Percentiles rank a stretch among this genome's conserved stretches.
Evolutionary conservation across 345 rosid species (phyloP).

Genomic region (Mangifera indica): DNA sequence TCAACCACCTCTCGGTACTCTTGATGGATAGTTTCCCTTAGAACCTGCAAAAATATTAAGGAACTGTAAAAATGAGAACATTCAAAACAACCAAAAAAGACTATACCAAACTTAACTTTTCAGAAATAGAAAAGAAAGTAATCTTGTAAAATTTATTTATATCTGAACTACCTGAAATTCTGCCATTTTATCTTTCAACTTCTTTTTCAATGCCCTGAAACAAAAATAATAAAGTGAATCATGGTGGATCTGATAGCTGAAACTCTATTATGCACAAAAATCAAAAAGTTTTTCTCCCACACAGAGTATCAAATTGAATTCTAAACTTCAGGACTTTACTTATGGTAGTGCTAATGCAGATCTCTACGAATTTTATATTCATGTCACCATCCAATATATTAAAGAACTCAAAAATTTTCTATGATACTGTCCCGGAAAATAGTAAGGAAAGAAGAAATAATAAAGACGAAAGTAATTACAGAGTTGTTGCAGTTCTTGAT

Average conservation of each 20-base stretch:
- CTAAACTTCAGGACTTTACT: neutral
- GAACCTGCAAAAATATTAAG: slow-evolving; percentile 44
- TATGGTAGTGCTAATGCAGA: neutral
- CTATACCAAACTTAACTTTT: neutral
- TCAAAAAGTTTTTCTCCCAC: neutral
- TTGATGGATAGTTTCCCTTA: slow-evolving; percentile 85
- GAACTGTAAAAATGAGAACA: neutral
- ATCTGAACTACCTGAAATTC: slow-evolving; percentile 71
- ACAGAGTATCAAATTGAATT: neutral
- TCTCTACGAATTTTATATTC: neutral
- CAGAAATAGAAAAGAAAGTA: neutral
- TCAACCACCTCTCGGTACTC: slow-evolving; percentile 96
- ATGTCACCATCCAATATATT: neutral
- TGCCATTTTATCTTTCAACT: slow-evolving; percentile 85
- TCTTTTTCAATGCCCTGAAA: slow-evolving; percentile 85
- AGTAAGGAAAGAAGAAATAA: neutral
- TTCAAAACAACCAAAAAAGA: slow-evolving; percentile 11
- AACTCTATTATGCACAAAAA: neutral
- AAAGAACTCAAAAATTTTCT: neutral
- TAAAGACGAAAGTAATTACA: slow-evolving; percentile 43
- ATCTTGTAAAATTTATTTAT: slow-evolving; percentile 5
- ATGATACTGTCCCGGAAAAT: neutral
- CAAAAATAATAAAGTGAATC: slow-evolving; percentile 10
- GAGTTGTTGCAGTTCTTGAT: slow-evolving; percentile 82
- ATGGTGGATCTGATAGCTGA: neutral